phyloP scores from a whole-genome alignment of 2,329 filamentous ascomycete genomes.

The Macrophomina tecta region DNA sequence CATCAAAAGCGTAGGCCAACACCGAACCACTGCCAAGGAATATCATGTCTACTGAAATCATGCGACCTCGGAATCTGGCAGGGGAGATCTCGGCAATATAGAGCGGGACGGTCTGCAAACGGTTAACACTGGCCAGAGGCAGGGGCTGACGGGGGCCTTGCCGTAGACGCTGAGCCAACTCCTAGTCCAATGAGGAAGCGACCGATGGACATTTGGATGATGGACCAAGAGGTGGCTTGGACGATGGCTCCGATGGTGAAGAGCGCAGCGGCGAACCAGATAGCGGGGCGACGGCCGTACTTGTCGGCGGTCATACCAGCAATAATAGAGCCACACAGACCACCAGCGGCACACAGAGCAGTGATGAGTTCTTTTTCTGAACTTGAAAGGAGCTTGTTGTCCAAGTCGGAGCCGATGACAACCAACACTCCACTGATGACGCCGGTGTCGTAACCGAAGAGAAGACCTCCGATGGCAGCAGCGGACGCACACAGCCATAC shows the following conservation, averaged over 20 bases:
- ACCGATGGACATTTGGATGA: conserved; percentile 38
- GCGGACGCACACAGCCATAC: conserved; percentile 30
- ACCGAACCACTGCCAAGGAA: conserved; percentile 39
- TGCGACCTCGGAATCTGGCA: conserved; percentile 42
- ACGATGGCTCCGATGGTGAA: conserved; percentile 40
- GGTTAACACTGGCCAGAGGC: conserved; percentile 32
- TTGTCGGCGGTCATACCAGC: conserved; percentile 45
- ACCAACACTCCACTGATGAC: conserved; percentile 47
- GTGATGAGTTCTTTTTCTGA: conserved; percentile 47
- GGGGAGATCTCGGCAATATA: conserved; percentile 37
- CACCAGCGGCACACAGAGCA: conserved; percentile 46
- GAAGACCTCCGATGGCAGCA: conserved; percentile 31
- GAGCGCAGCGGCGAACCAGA: conserved; percentile 30
- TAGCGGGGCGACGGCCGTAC: conserved; percentile 41
- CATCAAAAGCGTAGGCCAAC: conserved; percentile 41
- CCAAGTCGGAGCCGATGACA: conserved; percentile 36
- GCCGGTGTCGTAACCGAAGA: conserved; percentile 43
- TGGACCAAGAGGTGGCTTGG: conserved; percentile 37
- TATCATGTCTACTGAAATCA: conserved; percentile 49
- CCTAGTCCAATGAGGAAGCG: conserved; percentile 40
- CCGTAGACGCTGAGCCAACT: conserved; percentile 40
- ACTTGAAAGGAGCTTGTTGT: conserved; percentile 17
- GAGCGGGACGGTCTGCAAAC: conserved; percentile 36
- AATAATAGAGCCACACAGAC: conserved; percentile 45
- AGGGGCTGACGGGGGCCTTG: conserved; percentile 41